A percentile compares a stretch with the other conserved stretches of the same genome.
Conservation (phyloP, 2,329 filamentous ascomycete genomes). For the Fusarium penzigii region DNA sequence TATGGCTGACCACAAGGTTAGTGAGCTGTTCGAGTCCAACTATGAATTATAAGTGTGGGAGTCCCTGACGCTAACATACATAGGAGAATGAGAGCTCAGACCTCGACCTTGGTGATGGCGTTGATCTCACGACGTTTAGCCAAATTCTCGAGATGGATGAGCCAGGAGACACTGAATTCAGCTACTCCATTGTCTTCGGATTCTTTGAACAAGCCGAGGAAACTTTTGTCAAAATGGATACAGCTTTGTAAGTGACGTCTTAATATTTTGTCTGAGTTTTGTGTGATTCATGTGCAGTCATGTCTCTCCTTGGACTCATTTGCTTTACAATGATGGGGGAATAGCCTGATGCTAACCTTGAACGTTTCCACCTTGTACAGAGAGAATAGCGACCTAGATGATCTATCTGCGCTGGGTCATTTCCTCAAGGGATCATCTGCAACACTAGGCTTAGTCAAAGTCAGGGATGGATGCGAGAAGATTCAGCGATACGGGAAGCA, state of each 20-base stretch:
- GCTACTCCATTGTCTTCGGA: constrained; percentile 80
- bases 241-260: constrained; percentile 68
- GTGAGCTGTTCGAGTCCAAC: constrained; percentile 11
- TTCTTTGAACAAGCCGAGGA: constrained; percentile 90
- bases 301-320: neutral
- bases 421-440: constrained; percentile 98
- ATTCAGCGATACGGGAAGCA: constrained; percentile 89
- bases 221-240: constrained; percentile 85
- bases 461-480: constrained; percentile 92
- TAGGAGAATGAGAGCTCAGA: constrained; percentile 50
- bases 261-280: neutral
- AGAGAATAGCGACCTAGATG: constrained; percentile 64
- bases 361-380: constrained; percentile 44
- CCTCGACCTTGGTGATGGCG: constrained; percentile 67
- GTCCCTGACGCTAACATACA: constrained; percentile 10
- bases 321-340: no score
- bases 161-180: constrained; percentile 83
- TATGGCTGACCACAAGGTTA: constrained; percentile 28
- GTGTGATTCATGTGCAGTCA: neutral
- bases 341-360: no score
- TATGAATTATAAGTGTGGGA: neutral
- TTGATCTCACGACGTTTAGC: constrained; percentile 80
- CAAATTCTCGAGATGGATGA: constrained; percentile 99
- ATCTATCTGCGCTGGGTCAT: constrained; percentile 83
- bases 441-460: constrained; percentile 85